Conservation (phyloP, 257 asterid genomes). For the Solanum appendiculatum region DNA sequence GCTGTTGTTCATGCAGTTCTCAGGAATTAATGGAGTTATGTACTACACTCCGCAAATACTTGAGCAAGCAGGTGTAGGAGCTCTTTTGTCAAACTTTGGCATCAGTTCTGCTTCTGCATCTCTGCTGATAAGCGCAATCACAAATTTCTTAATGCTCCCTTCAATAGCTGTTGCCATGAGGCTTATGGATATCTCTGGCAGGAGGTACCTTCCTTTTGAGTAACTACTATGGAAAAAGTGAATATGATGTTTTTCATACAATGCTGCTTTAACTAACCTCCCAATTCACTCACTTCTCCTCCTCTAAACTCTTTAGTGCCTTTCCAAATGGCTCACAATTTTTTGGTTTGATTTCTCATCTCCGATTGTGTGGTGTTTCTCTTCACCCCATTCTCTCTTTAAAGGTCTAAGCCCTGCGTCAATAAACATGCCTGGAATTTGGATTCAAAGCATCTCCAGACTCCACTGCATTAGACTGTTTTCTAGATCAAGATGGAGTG, state of each 20-base stretch:
- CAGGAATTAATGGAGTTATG: constrained; percentile 58
- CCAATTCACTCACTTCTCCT: neutral
- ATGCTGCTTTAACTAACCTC: neutral
- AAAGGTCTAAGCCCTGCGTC: neutral
- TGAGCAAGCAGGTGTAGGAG: constrained; percentile 64
- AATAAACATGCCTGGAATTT: neutral
- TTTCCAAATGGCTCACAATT: neutral
- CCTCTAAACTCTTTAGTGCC: neutral
- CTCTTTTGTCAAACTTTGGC: constrained; percentile 45
- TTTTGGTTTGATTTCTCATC: neutral
- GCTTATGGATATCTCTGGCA: constrained; percentile 60
- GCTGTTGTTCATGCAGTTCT: constrained; percentile 26
- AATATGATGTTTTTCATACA: neutral
- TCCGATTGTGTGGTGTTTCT: neutral
- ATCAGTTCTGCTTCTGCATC: constrained; percentile 46
- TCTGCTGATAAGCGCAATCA: constrained; percentile 49
- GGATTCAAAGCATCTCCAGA: neutral
- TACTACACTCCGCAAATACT: constrained; percentile 71
- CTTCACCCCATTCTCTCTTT: neutral
- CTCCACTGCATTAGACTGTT: neutral
- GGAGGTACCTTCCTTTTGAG: constrained; percentile 35
- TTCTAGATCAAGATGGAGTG: neutral
- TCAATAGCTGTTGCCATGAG: constrained; percentile 58
- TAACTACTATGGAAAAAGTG: neutral
- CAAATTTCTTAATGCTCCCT: constrained; percentile 57